A percentile compares a stretch with the other conserved stretches of the same genome.
phyloP scores from a whole-genome alignment of 371 early-diverging fungal genomes.

The Ordospora pajunii region DNA sequence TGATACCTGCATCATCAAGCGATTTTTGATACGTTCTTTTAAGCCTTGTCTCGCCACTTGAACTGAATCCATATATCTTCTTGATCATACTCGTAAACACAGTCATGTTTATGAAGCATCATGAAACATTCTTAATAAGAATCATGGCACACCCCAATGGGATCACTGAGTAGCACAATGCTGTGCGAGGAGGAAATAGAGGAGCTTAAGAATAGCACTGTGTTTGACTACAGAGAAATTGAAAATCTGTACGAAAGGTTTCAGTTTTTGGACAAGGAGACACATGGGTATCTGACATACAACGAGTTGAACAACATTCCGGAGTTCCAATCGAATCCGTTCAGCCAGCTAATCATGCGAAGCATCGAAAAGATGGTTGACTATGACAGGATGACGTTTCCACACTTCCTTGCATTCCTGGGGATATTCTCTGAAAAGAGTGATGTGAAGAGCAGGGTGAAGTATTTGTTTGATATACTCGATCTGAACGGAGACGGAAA shows the following conservation, averaged over 20 bases:
- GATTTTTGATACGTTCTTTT: background rate
- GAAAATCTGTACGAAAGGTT: constrained; percentile 53
- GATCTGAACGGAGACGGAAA: constrained; percentile 49
- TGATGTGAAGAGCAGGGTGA: constrained; percentile 30
- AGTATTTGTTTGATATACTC: constrained; percentile 51
- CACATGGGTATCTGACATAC: constrained; percentile 45
- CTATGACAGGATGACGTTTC: constrained; percentile 52
- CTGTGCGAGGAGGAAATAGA: constrained; percentile 54
- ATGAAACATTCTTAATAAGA: constrained; percentile 2
- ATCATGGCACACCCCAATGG: constrained; percentile 25
- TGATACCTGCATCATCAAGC: constrained; percentile 9
- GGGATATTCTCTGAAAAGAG: constrained; percentile 38
- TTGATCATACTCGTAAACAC: constrained; percentile 18
- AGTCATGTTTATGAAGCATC: background rate
- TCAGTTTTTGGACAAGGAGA: constrained; percentile 37
- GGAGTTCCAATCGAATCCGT: constrained; percentile 55
- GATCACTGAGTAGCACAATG: constrained; percentile 21
- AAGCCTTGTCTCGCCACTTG: background rate
- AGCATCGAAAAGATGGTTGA: constrained; percentile 43
- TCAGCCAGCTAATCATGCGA: constrained; percentile 40
- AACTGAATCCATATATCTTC: constrained; percentile 17
- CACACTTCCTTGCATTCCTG: constrained; percentile 51
- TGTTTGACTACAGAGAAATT: constrained; percentile 45
- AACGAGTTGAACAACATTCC: constrained; percentile 53
- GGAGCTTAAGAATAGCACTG: constrained; percentile 32